Evolutionary conservation across 2,329 filamentous ascomycete genomes (phyloP).

Genomic region (Colletotrichum costaricense): DNA sequence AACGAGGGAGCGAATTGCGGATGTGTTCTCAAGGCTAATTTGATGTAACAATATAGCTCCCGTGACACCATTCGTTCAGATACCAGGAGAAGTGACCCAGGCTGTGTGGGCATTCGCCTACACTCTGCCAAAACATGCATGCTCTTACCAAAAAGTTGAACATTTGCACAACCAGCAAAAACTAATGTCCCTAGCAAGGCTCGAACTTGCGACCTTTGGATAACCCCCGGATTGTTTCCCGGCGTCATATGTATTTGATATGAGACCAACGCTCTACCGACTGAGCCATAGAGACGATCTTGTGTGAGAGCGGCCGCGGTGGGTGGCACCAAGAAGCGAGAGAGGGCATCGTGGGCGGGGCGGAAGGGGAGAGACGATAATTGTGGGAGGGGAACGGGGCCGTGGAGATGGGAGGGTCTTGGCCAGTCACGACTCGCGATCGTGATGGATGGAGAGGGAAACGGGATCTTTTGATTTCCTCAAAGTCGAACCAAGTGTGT

Average conservation of each 20-base stretch:
- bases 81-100: too few species aligned
- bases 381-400: background rate
- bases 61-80: too few species aligned
- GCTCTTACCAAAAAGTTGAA: background rate
- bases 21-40: too few species aligned
- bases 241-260: background rate
- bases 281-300: slow-evolving; percentile 12
- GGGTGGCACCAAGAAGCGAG: background rate
- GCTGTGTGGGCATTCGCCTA: too few species aligned
- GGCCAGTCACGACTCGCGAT: background rate
- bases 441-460: background rate
- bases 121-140: too few species aligned
- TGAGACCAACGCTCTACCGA: slow-evolving; percentile 20
- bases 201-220: slow-evolving; percentile 23
- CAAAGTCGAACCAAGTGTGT: background rate
- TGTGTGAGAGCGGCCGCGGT: fast-evolving
- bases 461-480: background rate
- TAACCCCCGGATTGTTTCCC: background rate
- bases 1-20: too few species aligned
- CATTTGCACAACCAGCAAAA: background rate
- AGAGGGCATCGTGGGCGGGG: slow-evolving; percentile 1
- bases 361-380: background rate
- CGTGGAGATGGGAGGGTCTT: background rate
- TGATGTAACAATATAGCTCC: too few species aligned
- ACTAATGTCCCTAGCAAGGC: background rate